Percentiles rank a stretch among this genome's conserved stretches.
Conservation (phyloP, 331 rosid species). For the Rhamnella rubrinervis region DNA sequence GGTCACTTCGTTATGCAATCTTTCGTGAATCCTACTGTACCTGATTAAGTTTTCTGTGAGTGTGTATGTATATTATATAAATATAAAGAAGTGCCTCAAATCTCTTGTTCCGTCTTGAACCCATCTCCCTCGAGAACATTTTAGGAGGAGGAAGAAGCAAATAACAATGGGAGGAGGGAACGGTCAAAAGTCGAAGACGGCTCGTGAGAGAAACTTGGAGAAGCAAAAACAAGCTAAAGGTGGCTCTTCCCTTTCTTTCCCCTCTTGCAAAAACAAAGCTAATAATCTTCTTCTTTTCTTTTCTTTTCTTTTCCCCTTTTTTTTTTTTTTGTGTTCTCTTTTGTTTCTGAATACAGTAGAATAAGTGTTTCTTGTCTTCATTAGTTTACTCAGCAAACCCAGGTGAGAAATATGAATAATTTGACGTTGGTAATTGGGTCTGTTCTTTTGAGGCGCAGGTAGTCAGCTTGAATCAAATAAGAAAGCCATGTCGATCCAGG, state of each 20-base stretch:
- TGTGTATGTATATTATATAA: neutral
- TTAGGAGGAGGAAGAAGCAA: slow-evolving; percentile 4
- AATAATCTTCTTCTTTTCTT: no score
- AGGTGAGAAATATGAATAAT: neutral
- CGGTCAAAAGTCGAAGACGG: slow-evolving; percentile 56
- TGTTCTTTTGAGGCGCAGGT: slow-evolving; percentile 28
- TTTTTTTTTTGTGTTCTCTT: no score
- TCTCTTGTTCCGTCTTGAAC: slow-evolving; percentile 12
- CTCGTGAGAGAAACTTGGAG: slow-evolving; percentile 55
- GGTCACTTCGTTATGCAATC: neutral
- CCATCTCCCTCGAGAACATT: neutral
- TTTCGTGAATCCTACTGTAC: slow-evolving; percentile 6
- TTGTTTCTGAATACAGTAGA: no score
- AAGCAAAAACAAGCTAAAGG: slow-evolving; percentile 46
- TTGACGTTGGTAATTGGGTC: neutral
- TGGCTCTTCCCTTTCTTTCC: neutral
- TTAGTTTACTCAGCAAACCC: neutral
- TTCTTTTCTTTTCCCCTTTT: no score
- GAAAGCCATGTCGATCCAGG: slow-evolving; percentile 63
- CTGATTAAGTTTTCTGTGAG: slow-evolving; percentile 3
- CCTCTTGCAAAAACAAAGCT: neutral
- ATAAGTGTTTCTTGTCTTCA: neutral
- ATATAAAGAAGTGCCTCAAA: no score
- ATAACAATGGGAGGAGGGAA: slow-evolving; percentile 57
- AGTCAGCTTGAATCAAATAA: slow-evolving; percentile 66